A percentile compares a stretch with the other conserved stretches of the same genome.
phyloP scores from a whole-genome alignment of 2,329 filamentous ascomycete species.

The Dactylella cylindrospora region DNA sequence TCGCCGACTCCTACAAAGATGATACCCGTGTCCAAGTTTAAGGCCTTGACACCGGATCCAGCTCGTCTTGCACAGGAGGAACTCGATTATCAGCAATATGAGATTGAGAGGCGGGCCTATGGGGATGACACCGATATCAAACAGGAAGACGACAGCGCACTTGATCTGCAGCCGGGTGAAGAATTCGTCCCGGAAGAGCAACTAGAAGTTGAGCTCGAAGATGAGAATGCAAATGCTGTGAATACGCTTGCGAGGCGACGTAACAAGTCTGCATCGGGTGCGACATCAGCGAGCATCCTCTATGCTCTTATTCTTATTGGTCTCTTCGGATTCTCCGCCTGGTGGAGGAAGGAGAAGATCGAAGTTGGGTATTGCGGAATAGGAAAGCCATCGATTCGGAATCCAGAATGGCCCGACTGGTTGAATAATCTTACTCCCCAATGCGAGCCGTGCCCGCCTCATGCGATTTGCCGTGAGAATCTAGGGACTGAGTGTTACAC shows the following conservation, averaged over 20 bases:
- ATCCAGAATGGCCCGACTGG: slow-evolving; percentile 67
- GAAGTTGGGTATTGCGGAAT: slow-evolving; percentile 92
- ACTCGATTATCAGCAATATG: slow-evolving; percentile 16
- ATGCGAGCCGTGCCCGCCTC: slow-evolving; percentile 85
- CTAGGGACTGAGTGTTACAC: slow-evolving; percentile 77
- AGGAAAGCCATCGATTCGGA: slow-evolving; percentile 64
- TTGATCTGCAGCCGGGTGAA: slow-evolving; percentile 68
- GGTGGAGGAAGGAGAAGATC: slow-evolving; percentile 95
- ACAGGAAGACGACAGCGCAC: slow-evolving; percentile 59
- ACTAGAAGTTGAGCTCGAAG: slow-evolving; percentile 55
- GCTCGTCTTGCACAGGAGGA: slow-evolving; percentile 18
- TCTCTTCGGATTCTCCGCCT: slow-evolving; percentile 70
- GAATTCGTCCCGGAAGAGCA: slow-evolving; percentile 87
- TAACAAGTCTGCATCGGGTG: slow-evolving; percentile 55
- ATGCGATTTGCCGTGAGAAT: slow-evolving; percentile 82
- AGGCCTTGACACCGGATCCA: slow-evolving; percentile 30
- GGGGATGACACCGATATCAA: slow-evolving; percentile 29
- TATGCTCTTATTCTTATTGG: slow-evolving; percentile 71
- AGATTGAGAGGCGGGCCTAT: slow-evolving; percentile 14
- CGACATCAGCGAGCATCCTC: slow-evolving; percentile 65
- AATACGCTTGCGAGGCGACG: slow-evolving; percentile 52
- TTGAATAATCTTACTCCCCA: slow-evolving; percentile 70
- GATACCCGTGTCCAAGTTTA: slow-evolving; percentile 26
- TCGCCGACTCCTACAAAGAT: slow-evolving; percentile 19
- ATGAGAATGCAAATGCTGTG: slow-evolving; percentile 57